Base-by-base conservation (phyloP, 1,284 basidiomycete species). In the Xerocomus amazonicus region DNA sequence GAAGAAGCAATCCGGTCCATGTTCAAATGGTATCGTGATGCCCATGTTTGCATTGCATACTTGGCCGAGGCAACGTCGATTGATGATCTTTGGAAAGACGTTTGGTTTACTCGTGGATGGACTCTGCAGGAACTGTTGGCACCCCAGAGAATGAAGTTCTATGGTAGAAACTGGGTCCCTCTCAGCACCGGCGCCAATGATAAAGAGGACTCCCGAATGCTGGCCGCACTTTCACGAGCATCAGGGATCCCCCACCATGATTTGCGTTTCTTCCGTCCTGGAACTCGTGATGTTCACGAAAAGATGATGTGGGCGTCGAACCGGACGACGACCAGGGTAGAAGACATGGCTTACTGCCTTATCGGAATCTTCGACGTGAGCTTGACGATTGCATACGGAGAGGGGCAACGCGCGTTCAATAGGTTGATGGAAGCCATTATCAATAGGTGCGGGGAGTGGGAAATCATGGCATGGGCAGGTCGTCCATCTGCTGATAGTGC, bases 281-380 rank as follows among this genome's bases (percentile, higher is more conserved):
- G 63, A n/a, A 62, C 53, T 2, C 56, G 53, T 14, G 41, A 56
- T 12, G 55, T 65, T 6, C 65, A 65, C 43, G 50, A 54, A 48
- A 69, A 55, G 55, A 68, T 69, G 67, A 55, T 68, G 50, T 65
- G 63, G 63, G 67, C 67, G 4, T 56, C 67, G 16, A 68, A 49
- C 6, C 52, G 67, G 42, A 67, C 59, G n/a, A 69, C 63, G 0
- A 68, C 66, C 5, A 50, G 63, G 1, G 52, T 67, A 14, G 65
- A 69, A 40, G 63, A 69, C 42, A 55, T 61, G 10, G 66, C 63
- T 1, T 69, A 65, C 33, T 59, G 37, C 41, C 67, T 69, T 29
- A 65, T 65, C 35, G 63, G 63, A 14, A 35, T 69, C 28, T 65
- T 69, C 10, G 67, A 65, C 12, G 56, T 65, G 37, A 65, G 65